Conservation (phyloP, 1,284 basidiomycete genomes). For the Sporisorium graminicola region DNA sequence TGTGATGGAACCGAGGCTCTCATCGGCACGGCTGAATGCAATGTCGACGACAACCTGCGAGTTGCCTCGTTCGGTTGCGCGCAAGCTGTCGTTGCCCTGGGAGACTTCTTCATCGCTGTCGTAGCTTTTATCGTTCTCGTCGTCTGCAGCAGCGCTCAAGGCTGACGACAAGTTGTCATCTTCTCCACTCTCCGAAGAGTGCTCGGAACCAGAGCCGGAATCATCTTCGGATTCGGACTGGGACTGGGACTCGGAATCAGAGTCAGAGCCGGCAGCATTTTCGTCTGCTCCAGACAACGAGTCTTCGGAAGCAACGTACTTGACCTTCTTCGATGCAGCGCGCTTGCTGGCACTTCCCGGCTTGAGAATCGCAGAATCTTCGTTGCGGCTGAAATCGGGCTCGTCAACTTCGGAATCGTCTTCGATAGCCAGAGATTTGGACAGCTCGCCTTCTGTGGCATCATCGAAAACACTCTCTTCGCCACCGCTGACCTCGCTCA, state of each 20-base stretch:
- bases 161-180: conserved; percentile 32
- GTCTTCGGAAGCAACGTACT: conserved; percentile 13
- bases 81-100: conserved; percentile 3
- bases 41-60: conserved; percentile 18
- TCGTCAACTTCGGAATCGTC: conserved; percentile 15
- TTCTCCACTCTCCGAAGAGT: conserved; percentile 22
- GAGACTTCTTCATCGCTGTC: conserved; percentile 19
- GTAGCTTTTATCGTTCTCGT: conserved; percentile 17
- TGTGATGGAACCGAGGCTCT: conserved; percentile 24
- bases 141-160: conserved; percentile 21
- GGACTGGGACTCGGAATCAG: not conserved
- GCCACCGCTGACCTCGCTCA: conserved; percentile 29
- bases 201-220: conserved; percentile 1
- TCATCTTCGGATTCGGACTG: conserved; percentile 7
- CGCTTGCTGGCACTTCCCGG: conserved; percentile 16
- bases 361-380: conserved; percentile 28
- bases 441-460: conserved; percentile 44
- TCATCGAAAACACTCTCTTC: conserved; percentile 35
- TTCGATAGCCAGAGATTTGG: conserved; percentile 15
- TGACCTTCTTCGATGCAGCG: conserved; percentile 3
- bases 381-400: not conserved
- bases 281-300: conserved; percentile 16
- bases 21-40: conserved; percentile 16
- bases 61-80: conserved; percentile 6
- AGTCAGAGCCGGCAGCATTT: conserved; percentile 12